Percentiles rank a stretch among this genome's conserved stretches.
Evolutionary conservation across 164 flowering plant species (phyloP).

Genomic region (Berberis vulgaris): DNA sequence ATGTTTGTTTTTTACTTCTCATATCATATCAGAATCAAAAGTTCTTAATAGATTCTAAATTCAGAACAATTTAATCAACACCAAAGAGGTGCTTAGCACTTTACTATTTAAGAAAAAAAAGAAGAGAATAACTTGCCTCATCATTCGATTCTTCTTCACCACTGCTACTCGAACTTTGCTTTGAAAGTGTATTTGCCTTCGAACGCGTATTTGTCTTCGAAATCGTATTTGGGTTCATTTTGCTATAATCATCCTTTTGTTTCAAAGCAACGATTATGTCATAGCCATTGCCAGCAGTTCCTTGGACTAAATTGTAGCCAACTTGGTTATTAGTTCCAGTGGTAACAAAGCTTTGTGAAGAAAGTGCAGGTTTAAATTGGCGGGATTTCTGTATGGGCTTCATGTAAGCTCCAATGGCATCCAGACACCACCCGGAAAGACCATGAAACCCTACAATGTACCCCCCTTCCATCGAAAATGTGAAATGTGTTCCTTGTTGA

Average conservation of each 20-base stretch:
- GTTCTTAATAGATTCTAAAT: too few species aligned
- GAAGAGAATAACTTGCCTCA: slow-evolving; percentile 14
- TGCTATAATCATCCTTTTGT: slow-evolving; percentile 27
- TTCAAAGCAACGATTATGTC: slow-evolving; percentile 49
- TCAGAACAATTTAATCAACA: too few species aligned
- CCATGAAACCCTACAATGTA: slow-evolving; percentile 83
- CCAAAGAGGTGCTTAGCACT: too few species aligned
- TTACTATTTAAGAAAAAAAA: too few species aligned
- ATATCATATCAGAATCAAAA: too few species aligned
- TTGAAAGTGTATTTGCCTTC: slow-evolving; percentile 11
- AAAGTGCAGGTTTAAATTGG: slow-evolving; percentile 19
- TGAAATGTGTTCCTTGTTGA: slow-evolving; percentile 49
- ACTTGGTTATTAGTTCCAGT: slow-evolving; percentile 14
- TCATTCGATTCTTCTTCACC: slow-evolving; percentile 16
- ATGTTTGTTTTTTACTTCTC: too few species aligned
- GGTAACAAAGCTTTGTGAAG: slow-evolving; percentile 13
- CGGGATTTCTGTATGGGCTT: slow-evolving; percentile 28
- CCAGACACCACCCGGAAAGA: slow-evolving; percentile 46
- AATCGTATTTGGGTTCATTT: slow-evolving; percentile 2
- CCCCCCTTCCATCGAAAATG: slow-evolving; percentile 35
- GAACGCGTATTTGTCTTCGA: slow-evolving; percentile 12
- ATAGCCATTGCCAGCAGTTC: slow-evolving; percentile 31
- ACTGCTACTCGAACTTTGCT: slow-evolving; percentile 11
- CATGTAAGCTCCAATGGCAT: slow-evolving; percentile 60
- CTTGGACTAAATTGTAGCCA: slow-evolving; percentile 51